A percentile compares a stretch with the other conserved stretches of the same genome.
phyloP scores from a whole-genome alignment of 495 filamentous ascomycete genomes.

The Penicillium subrubescens region DNA sequence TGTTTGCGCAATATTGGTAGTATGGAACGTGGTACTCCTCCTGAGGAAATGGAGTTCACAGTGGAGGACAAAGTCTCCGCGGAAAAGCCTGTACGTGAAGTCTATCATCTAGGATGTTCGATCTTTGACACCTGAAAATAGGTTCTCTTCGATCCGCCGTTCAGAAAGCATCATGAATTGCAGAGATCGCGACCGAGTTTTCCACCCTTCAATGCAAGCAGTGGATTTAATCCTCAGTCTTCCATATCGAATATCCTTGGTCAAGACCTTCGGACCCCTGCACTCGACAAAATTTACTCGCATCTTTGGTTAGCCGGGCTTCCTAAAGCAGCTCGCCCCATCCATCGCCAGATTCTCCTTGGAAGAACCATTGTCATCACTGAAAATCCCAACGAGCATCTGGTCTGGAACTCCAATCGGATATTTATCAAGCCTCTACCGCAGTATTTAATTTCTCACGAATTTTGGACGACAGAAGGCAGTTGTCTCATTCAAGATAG shows the following conservation, averaged over 20 bases:
- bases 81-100: not conserved
- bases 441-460: constrained; percentile 4
- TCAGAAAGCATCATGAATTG: constrained; percentile 2
- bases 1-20: not conserved
- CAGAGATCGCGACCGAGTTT: not conserved
- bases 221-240: not conserved
- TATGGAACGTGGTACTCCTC: not conserved
- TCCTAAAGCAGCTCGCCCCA: constrained; percentile 4
- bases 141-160: not conserved
- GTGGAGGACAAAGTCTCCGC: not conserved
- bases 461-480: constrained; percentile 10
- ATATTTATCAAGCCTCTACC: constrained; percentile 16
- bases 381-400: constrained; percentile 7
- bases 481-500: not conserved
- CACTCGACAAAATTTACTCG: not conserved
- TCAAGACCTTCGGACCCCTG: constrained; percentile 1
- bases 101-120: not conserved
- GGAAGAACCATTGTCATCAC: constrained; percentile 1
- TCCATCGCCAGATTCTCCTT: constrained; percentile 4
- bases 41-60: not conserved
- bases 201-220: not conserved
- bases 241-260: not conserved
- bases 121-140: not conserved
- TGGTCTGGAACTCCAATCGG: constrained; percentile 8
- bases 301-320: constrained; percentile 9